These are phyloP conservation scores for Marasmius sp. DNA, from an alignment of 1,284 basidiomycete species.

Conservation along the genomic window DNA sequence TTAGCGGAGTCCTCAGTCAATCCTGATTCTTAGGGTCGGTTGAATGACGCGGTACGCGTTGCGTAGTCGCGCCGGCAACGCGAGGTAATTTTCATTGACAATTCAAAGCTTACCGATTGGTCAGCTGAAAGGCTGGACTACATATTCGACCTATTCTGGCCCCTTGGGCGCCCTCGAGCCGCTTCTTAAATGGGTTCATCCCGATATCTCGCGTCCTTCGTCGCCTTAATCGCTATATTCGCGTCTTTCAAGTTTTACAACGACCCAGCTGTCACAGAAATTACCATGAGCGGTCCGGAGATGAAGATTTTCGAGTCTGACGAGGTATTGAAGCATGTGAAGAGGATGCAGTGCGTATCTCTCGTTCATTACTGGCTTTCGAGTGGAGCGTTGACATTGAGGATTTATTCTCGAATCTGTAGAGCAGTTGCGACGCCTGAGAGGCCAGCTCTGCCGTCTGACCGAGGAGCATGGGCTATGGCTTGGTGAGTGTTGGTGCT, in stretches of 20 bases:
- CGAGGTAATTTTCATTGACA: too few relatives aligned
- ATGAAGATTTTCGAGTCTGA: conserved; percentile 13
- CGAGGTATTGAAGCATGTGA: conserved; percentile 14
- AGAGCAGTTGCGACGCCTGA: conserved; percentile 12
- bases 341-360: conserved; percentile 12
- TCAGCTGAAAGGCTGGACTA: too few relatives aligned
- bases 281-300: conserved; percentile 9
- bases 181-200: background rate
- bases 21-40: too few relatives aligned
- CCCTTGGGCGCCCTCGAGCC: too few relatives aligned
- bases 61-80: too few relatives aligned
- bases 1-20: too few relatives aligned
- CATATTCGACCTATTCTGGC: too few relatives aligned
- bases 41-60: too few relatives aligned
- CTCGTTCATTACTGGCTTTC: background rate
- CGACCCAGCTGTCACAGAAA: background rate
- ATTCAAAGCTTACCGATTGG: too few relatives aligned
- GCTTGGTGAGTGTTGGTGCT: conserved; percentile 12
- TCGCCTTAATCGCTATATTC: conserved; percentile 9
- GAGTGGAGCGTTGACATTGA: background rate
- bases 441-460: conserved; percentile 12
- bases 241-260: conserved; percentile 12
- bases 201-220: conserved; percentile 2
- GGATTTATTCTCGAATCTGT: background rate
- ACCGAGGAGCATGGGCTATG: conserved; percentile 17